Base-by-base conservation (phyloP, 1,284 basidiomycete species). In the Exobasidium cylindrosporum region DNA sequence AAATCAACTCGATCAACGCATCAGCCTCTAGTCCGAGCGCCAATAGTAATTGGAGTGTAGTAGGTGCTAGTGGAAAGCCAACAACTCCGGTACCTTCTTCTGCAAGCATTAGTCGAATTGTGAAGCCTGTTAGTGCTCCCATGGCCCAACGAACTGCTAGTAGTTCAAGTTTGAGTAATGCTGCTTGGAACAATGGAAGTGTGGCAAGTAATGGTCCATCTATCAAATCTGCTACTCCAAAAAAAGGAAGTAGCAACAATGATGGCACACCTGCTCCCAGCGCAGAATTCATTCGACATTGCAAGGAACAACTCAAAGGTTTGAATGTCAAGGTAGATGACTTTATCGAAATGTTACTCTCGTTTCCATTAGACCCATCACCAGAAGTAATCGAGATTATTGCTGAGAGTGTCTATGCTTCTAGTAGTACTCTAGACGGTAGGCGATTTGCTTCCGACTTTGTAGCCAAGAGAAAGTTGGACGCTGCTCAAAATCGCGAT, bases 391-490 rank as follows among this genome's bases (percentile, higher is more conserved):
- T 76, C 7, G 79, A 78, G 58, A 77, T 80, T 44, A 79, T 80
- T 35, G 77, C 79, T 21, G 79, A 80, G 45, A 69, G 69, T 29
- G 77, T 98, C 60, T 98, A 98, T 78, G 89, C 91, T 44, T 92
- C 90, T 74, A 93, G 90, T 72, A 90, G 91, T 26, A 98, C 91
- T 1, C 85, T 99, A 45, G 93, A 98, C 74, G 96, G 96, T 0
- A 86, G 94, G 58, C 86, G 94, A 30, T 98, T 98, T 75, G 92
- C 93, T 0, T 84, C 88, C 4, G 93, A 97, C 73, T 98, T 94
- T 76, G 87, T 92, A 54, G 86, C 83, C 65, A 90, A 87, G 79
- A 87, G 94, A 60, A 96, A 94, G 82, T 35, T 71, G 23, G 77
- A 77, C 30, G 75, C 76, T 3, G 24, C 66, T 64, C 0, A 52